These are phyloP conservation scores for Xylaria sp. DNA, from an alignment of 2,329 filamentous ascomycete genomes.

Conservation along the genomic window DNA sequence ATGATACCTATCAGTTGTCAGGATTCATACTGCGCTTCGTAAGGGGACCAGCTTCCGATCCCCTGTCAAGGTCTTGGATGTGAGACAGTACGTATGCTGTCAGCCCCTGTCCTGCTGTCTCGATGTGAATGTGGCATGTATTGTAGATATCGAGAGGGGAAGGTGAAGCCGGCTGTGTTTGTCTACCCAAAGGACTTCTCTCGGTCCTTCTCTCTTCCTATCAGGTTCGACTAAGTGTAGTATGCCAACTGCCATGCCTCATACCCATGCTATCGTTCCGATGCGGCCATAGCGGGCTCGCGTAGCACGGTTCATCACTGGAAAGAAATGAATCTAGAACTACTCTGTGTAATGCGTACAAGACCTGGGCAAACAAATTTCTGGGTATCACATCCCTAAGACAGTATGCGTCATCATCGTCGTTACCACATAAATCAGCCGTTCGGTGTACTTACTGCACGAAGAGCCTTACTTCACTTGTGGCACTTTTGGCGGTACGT, in stretches of 20 bases:
- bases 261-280: not conserved
- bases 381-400: not conserved
- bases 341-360: not conserved
- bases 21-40: not conserved
- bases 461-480: not conserved
- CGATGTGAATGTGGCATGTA: constrained; percentile 2
- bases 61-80: constrained; percentile 13
- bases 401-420: constrained; percentile 3
- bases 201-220: constrained; percentile 20
- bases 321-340: not conserved
- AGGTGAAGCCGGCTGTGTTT: constrained; percentile 8
- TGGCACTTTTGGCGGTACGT: not conserved
- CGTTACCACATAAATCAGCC: not conserved
- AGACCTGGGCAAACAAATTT: not conserved
- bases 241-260: not conserved
- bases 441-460: not conserved
- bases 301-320: not conserved
- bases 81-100: constrained; percentile 19
- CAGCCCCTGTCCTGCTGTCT: constrained; percentile 7
- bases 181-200: constrained; percentile 12
- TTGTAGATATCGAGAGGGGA: not conserved
- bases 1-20: not conserved
- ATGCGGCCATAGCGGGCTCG: not conserved
- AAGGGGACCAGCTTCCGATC: constrained; percentile 14
- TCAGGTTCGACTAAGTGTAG: no score